Evolutionary conservation across 2,329 filamentous ascomycete species (phyloP).

Genomic region (Lojkania enalia): DNA sequence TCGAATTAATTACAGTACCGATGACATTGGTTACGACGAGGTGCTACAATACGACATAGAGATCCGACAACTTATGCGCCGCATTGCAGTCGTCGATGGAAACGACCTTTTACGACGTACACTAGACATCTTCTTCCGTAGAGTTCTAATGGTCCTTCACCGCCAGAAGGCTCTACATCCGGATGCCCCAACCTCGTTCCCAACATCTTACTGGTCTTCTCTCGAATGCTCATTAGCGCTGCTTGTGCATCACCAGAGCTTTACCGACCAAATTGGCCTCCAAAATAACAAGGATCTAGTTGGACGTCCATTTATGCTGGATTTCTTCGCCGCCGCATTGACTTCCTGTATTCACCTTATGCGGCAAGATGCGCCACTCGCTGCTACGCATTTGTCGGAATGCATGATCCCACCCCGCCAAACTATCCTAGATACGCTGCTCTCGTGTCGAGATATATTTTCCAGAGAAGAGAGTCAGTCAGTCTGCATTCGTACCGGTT

Average conservation of each 20-base stretch:
- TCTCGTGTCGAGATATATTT: conserved; percentile 20
- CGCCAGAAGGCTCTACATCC: conserved; percentile 25
- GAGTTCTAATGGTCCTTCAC: conserved; percentile 32
- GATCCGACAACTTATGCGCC: conserved; percentile 15
- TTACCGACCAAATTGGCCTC: conserved; percentile 19
- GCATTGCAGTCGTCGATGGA: conserved; percentile 13
- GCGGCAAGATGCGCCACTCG: conserved; percentile 12
- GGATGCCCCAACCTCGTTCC: conserved; percentile 23
- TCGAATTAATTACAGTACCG: conserved; percentile 14
- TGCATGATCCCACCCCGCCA: conserved; percentile 17
- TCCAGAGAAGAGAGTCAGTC: conserved; percentile 15
- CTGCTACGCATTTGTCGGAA: conserved; percentile 5
- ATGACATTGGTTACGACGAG: conserved; percentile 22
- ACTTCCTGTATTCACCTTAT: conserved; percentile 23
- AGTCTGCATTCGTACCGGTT: conserved; percentile 22
- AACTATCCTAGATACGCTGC: conserved; percentile 19
- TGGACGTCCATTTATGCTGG: conserved; percentile 25
- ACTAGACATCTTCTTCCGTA: conserved; percentile 33
- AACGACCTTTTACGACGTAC: conserved; percentile 13
- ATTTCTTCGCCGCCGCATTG: conserved; percentile 24
- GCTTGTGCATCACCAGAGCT: conserved; percentile 30
- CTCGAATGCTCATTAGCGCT: conserved; percentile 36
- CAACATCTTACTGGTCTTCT: conserved; percentile 37
- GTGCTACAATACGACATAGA: conserved; percentile 20
- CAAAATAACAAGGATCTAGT: conserved; percentile 18